Conservation (phyloP, 2,329 filamentous ascomycete genomes). For the Aspergillus nomiae region DNA sequence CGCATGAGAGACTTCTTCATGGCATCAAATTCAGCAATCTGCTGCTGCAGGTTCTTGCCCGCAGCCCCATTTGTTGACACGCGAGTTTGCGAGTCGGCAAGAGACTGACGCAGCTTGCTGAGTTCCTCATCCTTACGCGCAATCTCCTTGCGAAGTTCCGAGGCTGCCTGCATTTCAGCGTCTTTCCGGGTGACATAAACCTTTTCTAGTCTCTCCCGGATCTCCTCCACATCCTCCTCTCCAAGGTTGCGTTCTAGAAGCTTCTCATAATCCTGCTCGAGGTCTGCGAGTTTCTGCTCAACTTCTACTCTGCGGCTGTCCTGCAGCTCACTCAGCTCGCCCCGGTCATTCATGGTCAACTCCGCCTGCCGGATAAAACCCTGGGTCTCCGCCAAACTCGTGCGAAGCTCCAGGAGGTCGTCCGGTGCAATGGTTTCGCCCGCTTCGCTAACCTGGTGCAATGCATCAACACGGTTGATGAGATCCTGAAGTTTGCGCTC, state of each 20-base stretch:
- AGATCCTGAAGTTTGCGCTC: slow-evolving; percentile 81
- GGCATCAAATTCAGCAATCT: slow-evolving; percentile 96
- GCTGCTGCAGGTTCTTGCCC: slow-evolving; percentile 87
- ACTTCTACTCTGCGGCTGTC: slow-evolving; percentile 70
- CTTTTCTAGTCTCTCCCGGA: slow-evolving; percentile 77
- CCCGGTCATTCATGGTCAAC: slow-evolving; percentile 74
- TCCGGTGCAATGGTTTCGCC: slow-evolving; percentile 82
- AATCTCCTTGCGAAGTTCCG: slow-evolving; percentile 76
- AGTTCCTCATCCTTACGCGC: slow-evolving; percentile 79
- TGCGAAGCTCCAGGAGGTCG: slow-evolving; percentile 74
- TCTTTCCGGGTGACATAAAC: slow-evolving; percentile 76
- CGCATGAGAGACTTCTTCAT: slow-evolving; percentile 99
- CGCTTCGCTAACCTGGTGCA: slow-evolving; percentile 73
- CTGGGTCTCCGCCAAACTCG: slow-evolving; percentile 83
- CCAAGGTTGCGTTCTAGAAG: slow-evolving; percentile 77
- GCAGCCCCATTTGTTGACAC: slow-evolving; percentile 62
- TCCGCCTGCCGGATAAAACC: slow-evolving; percentile 92
- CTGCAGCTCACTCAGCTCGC: slow-evolving; percentile 64
- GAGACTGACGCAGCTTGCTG: slow-evolving; percentile 73
- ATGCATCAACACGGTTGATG: slow-evolving; percentile 77
- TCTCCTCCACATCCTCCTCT: slow-evolving; percentile 77
- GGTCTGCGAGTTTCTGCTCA: slow-evolving; percentile 70
- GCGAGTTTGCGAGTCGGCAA: slow-evolving; percentile 66
- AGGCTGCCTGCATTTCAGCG: slow-evolving; percentile 70
- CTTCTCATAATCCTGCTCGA: slow-evolving; percentile 83